Evolutionary conservation across 2,329 filamentous ascomycete genomes (phyloP).

Genomic region (Capronia epimyces): DNA sequence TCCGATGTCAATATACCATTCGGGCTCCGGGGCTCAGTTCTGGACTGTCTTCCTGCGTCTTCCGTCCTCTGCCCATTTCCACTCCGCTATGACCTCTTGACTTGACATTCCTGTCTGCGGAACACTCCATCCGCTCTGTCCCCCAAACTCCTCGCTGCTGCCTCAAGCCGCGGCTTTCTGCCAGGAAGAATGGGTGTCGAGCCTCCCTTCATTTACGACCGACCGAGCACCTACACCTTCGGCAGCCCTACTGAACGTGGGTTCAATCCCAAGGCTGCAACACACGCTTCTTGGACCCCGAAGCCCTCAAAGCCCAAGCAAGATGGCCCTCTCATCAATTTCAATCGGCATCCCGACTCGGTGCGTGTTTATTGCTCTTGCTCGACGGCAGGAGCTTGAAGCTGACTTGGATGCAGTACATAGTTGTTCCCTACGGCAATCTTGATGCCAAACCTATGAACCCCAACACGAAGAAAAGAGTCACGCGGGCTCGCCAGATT

Average conservation of each 20-base stretch:
- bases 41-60: not conserved
- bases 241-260: slow-evolving; percentile 47
- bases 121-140: slow-evolving; percentile 6
- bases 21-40: not conserved
- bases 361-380: slow-evolving; percentile 45
- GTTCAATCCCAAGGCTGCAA: slow-evolving; percentile 86
- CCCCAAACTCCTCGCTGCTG: not conserved
- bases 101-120: not conserved
- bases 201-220: slow-evolving; percentile 70
- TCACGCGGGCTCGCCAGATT: slow-evolving; percentile 62
- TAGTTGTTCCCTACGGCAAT: slow-evolving; percentile 57
- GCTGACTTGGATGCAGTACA: slow-evolving; percentile 34
- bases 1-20: not conserved
- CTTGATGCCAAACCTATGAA: slow-evolving; percentile 62
- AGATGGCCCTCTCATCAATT: slow-evolving; percentile 69
- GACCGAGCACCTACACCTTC: slow-evolving; percentile 49
- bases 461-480: slow-evolving; percentile 61
- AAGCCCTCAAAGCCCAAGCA: slow-evolving; percentile 58
- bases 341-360: slow-evolving; percentile 78
- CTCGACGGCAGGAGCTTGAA: not conserved
- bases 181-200: slow-evolving; percentile 47
- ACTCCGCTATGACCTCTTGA: not conserved
- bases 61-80: not conserved
- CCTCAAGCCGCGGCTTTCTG: slow-evolving; percentile 1
- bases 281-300: slow-evolving; percentile 68